Evolutionary conservation across 1,284 basidiomycete genomes (phyloP).

Genomic region (Puccinia novopanici): DNA sequence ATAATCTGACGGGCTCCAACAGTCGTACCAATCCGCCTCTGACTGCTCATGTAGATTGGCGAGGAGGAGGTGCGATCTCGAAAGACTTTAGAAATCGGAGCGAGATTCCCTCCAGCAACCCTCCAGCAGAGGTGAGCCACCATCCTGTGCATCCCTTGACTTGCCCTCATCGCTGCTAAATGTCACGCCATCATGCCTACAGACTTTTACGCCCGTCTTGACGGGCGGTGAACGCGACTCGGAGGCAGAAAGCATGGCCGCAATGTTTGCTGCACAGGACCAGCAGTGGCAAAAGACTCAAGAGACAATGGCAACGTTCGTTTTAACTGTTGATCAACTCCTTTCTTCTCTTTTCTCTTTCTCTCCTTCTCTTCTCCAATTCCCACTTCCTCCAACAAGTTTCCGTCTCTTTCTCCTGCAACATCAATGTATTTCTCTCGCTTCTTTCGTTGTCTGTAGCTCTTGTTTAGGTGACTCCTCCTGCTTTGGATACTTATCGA

Average conservation of each 20-base stretch:
- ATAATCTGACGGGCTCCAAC: constrained; percentile 60
- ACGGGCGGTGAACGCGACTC: constrained; percentile 64
- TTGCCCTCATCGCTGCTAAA: neutral
- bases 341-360: constrained; percentile 11
- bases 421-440: neutral
- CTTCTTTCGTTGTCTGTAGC: neutral
- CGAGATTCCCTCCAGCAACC: constrained; percentile 55
- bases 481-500: constrained; percentile 15
- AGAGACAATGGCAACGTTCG: constrained; percentile 94
- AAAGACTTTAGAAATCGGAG: constrained; percentile 62
- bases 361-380: neutral
- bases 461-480: neutral
- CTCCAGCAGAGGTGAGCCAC: neutral
- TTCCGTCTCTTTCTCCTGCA: neutral
- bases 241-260: constrained; percentile 83
- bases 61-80: constrained; percentile 51
- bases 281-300: constrained; percentile 94
- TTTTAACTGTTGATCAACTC: constrained; percentile 63
- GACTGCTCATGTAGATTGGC: constrained; percentile 51
- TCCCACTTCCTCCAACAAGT: neutral
- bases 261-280: constrained; percentile 88
- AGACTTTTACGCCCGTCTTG: constrained; percentile 29
- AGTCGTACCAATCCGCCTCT: constrained; percentile 32
- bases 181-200: neutral
- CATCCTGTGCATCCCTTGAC: neutral